Conservation (phyloP, 768 basidiomycete species). For the Mycena floridula region DNA sequence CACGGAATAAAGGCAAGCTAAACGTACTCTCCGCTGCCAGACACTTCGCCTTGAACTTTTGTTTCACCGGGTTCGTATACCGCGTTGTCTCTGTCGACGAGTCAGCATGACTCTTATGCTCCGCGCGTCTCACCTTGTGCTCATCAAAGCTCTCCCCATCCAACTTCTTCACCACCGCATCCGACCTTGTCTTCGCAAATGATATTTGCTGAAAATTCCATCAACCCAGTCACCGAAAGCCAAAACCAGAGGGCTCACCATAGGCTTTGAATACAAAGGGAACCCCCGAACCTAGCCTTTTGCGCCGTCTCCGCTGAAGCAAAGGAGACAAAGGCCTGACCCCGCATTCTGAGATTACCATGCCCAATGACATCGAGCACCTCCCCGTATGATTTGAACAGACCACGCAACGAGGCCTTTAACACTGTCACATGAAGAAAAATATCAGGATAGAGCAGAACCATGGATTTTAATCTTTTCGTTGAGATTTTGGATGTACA, state of each 20-base stretch:
- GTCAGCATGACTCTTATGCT: slow-evolving; percentile 68
- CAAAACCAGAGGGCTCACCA: slow-evolving; percentile 67
- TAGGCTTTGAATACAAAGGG: slow-evolving; percentile 93
- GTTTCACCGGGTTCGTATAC: slow-evolving; percentile 85
- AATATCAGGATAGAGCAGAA: too few species aligned
- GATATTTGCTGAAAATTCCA: slow-evolving; percentile 76
- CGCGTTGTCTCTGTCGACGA: slow-evolving; percentile 64
- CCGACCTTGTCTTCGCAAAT: slow-evolving; percentile 84
- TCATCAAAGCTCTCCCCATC: slow-evolving; percentile 63
- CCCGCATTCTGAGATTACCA: slow-evolving; percentile 91
- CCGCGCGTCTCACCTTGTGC: slow-evolving; percentile 68
- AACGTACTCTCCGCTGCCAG: slow-evolving; percentile 71
- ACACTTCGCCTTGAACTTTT: slow-evolving; percentile 77
- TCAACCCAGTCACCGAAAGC: not conserved
- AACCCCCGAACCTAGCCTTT: slow-evolving; percentile 89
- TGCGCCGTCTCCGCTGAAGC: slow-evolving; percentile 73
- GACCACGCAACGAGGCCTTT: slow-evolving; percentile 77
- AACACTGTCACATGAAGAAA: too few species aligned
- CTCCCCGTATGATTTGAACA: slow-evolving; percentile 92
- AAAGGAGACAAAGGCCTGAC: slow-evolving; percentile 97
- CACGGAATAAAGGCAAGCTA: not conserved
- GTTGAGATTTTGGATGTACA: slow-evolving; percentile 95
- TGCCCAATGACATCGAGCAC: slow-evolving; percentile 96
- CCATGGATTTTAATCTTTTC: slow-evolving; percentile 86
- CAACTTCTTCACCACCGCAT: slow-evolving; percentile 78